phyloP scores from a whole-genome alignment of 495 filamentous ascomycete species.

The Penicillium simplicissimum region DNA sequence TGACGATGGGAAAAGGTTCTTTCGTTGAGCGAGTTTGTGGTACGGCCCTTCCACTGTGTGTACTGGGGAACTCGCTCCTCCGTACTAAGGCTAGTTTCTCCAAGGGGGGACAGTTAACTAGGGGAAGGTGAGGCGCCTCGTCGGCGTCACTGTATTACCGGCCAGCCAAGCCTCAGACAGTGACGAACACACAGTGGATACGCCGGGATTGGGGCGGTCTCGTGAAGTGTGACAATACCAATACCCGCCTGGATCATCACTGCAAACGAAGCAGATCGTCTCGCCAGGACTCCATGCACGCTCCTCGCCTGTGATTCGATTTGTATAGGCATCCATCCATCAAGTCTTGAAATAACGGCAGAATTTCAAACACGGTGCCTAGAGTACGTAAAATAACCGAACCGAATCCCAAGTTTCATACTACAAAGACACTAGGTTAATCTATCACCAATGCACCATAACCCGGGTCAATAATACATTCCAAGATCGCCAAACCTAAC shows the following conservation, averaged over 20 bases:
- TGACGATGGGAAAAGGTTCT: conserved; percentile 13
- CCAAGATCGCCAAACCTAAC: conserved; percentile 1
- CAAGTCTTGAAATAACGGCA: background rate
- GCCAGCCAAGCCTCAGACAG: background rate
- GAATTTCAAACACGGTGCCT: no score
- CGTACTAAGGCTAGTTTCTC: background rate
- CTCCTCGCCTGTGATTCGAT: background rate
- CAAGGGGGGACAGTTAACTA: background rate
- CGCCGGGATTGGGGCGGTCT: background rate
- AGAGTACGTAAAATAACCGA: background rate
- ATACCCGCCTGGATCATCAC: background rate
- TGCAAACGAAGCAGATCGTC: conserved; percentile 1
- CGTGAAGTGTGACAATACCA: background rate
- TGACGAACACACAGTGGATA: background rate
- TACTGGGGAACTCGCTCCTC: conserved; percentile 5
- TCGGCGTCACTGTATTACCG: background rate
- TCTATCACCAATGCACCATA: background rate
- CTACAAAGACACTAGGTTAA: background rate
- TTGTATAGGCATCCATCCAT: background rate
- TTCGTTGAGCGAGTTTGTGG: conserved; percentile 10
- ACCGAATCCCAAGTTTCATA: background rate
- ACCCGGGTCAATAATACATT: background rate
- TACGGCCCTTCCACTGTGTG: conserved; percentile 8
- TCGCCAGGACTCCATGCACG: background rate
- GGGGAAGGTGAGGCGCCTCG: conserved; percentile 1